These are phyloP conservation scores for Elasticomyces elasticus DNA, from an alignment of 495 filamentous ascomycete genomes.

Conservation along the genomic window DNA sequence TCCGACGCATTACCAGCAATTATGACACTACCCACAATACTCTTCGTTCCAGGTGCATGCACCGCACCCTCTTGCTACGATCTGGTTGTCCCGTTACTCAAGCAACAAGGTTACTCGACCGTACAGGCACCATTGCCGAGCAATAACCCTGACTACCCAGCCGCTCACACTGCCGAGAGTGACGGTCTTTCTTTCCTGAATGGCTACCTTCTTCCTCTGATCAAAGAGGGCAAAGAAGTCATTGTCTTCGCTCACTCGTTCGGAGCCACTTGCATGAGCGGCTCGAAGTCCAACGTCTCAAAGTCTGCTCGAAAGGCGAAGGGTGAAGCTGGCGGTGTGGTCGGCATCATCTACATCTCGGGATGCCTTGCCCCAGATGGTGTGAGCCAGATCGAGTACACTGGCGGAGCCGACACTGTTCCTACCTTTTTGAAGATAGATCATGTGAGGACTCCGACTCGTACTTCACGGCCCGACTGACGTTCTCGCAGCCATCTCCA, in stretches of 20 bases:
- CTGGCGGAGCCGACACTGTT: no score
- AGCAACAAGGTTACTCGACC: neutral
- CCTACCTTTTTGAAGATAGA: no score
- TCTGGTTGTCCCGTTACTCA: neutral
- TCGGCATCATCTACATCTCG: no score
- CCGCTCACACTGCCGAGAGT: neutral
- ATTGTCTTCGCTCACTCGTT: constrained; percentile 1
- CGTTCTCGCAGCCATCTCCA: no score
- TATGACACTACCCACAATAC: neutral
- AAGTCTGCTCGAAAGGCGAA: no score
- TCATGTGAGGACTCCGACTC: no score
- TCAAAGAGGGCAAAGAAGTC: neutral
- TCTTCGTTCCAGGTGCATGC: neutral
- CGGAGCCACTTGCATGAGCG: neutral
- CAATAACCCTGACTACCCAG: neutral
- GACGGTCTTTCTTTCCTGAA: neutral
- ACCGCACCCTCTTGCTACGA: neutral
- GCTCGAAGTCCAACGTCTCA: neutral
- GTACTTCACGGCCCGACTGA: no score
- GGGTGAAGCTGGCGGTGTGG: no score
- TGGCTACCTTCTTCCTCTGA: neutral
- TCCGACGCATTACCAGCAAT: neutral
- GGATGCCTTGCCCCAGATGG: no score
- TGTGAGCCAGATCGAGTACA: no score
- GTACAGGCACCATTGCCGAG: neutral